A percentile compares a stretch with the other conserved stretches of the same genome.
phyloP scores from a whole-genome alignment of 495 filamentous ascomycete species.

The Aspergillus nanangensis region DNA sequence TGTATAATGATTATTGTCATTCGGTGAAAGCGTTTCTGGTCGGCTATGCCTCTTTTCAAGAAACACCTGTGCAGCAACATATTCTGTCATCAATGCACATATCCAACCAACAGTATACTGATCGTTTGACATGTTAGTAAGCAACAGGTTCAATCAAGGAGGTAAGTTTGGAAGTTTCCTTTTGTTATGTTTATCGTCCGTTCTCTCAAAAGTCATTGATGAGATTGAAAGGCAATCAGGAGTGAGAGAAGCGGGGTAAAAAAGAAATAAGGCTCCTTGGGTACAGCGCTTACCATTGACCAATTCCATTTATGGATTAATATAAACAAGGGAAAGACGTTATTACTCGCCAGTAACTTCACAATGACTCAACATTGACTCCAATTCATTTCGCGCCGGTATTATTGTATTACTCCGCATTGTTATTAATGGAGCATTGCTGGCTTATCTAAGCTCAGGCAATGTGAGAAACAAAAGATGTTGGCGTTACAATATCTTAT shows the following conservation, averaged over 20 bases:
- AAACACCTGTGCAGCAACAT: slow-evolving; percentile 9
- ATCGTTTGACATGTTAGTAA: slow-evolving; percentile 17
- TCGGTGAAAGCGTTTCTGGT: not conserved
- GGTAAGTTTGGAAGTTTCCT: not conserved
- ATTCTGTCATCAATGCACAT: slow-evolving; percentile 9
- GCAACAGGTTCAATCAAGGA: not conserved
- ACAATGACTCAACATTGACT: too few relatives aligned
- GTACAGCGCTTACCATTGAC: too few relatives aligned
- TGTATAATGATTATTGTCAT: slow-evolving; percentile 13
- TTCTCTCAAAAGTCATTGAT: not conserved
- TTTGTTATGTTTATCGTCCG: not conserved
- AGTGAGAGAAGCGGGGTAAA: too few relatives aligned
- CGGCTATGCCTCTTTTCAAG: slow-evolving; percentile 7
- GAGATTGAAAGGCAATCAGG: slow-evolving; percentile 23
- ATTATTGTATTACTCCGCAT: too few relatives aligned
- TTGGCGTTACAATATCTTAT: slow-evolving; percentile 35
- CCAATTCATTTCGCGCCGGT: too few relatives aligned
- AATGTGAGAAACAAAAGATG: too few relatives aligned
- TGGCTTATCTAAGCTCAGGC: too few relatives aligned
- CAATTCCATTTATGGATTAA: too few relatives aligned
- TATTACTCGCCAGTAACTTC: too few relatives aligned
- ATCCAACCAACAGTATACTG: slow-evolving; percentile 12
- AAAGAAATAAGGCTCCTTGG: too few relatives aligned
- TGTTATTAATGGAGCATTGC: too few relatives aligned
- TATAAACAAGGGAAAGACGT: too few relatives aligned